Conservation (phyloP, 305 asterid genomes). For the Petunia hybrid region DNA sequence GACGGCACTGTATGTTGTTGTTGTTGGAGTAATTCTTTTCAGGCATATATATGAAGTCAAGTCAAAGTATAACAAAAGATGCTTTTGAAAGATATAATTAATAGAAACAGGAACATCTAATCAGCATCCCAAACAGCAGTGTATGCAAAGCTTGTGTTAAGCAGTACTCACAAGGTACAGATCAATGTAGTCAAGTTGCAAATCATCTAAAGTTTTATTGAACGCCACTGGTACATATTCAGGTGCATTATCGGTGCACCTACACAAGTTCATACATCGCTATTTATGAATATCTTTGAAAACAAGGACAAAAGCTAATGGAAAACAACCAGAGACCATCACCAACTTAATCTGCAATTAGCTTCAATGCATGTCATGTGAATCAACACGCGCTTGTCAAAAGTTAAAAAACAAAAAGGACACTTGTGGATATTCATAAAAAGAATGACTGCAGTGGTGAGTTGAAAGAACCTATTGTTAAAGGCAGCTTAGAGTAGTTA, state of each 20-base stretch:
- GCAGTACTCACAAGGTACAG: slow-evolving; percentile 58
- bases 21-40: no score
- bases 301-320: not conserved
- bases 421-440: not conserved
- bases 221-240: slow-evolving; percentile 74
- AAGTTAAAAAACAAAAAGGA: not conserved
- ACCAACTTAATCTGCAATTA: not conserved
- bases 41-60: no score
- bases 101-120: not conserved
- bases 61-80: no score
- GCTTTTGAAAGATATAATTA: not conserved
- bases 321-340: not conserved
- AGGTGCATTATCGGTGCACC: slow-evolving; percentile 58
- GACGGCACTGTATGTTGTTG: no score
- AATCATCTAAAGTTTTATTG: slow-evolving; percentile 58
- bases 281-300: not conserved
- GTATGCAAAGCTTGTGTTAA: not conserved
- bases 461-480: not conserved
- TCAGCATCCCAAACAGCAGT: not conserved
- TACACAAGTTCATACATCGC: slow-evolving; percentile 36
- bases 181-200: slow-evolving; percentile 80
- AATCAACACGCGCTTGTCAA: not conserved
- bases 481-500: not conserved
- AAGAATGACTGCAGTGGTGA: not conserved
- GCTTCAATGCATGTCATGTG: not conserved